Evolutionary conservation across 108 stramenopile species (phyloP), one percentile per base, ranked within the genome.

Genomic region (Fistulifera pelliculosa): DNA sequence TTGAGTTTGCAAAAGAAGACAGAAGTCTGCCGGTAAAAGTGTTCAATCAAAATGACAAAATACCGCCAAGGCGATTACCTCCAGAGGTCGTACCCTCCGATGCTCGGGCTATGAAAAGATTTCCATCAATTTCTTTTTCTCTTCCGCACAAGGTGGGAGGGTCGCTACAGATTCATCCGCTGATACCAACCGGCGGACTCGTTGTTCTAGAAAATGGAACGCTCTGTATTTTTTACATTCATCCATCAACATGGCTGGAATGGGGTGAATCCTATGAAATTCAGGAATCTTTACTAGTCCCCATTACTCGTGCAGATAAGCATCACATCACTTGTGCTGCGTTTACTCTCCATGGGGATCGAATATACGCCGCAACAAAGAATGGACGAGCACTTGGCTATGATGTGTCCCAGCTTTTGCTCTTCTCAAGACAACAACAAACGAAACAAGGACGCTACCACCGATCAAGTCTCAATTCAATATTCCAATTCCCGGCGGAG

Each of bases 321-420:
- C 31, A 35, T 35, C 31, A 35, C 47, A 60, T 89, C 21, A 62
- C 71, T 0, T 76, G 70, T 49, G 84, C 84, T 15, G 50, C 80
- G 0, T 83, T 85, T 66, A 75, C 71, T 56, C 75, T 71, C 8
- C 61, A 75, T 14, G 82, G 81, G 13, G 73, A 76, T 22, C 60
- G 69, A 17, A 18, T 90, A 21, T 85, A 81, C 47, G 82, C 82
- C 10, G 77, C 73, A 5, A 81, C 88, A 17, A 77, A 71, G 40
- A 47, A 69, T n/a, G 79, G 76, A 14, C 66, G 61, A 21, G 15
- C 75, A n/a, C 31, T 90, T 17, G 80, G 73, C 10, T 81, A 79
- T 35, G 65, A 74, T 15, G 66, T 79, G 42, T 31, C 27, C n/a
- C 24, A 23, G 22, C 21, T 27, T 27, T 51, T 24, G n/a, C 3